Conservation (phyloP, 1,284 basidiomycete species). For the Trametes polyzona region DNA sequence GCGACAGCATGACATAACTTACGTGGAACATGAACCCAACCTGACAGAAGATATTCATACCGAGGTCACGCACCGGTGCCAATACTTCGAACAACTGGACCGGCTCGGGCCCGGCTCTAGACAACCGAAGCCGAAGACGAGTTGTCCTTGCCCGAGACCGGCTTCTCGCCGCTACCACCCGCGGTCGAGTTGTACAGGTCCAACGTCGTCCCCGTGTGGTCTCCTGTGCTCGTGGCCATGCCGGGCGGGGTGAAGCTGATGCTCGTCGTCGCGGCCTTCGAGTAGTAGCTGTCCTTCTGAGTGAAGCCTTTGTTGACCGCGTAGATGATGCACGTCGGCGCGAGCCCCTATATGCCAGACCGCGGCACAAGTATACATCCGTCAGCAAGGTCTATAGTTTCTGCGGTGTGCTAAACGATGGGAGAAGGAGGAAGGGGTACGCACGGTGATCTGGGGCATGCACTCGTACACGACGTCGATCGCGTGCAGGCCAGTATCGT, state of each 20-base stretch:
- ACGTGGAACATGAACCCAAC: too few species aligned
- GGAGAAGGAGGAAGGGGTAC: neutral
- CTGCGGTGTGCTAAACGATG: neutral
- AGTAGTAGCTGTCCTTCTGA: constrained; percentile 3
- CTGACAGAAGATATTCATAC: too few species aligned
- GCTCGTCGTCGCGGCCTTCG: neutral
- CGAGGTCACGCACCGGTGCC: too few species aligned
- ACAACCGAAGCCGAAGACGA: too few species aligned
- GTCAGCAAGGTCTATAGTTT: neutral
- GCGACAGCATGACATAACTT: too few species aligned
- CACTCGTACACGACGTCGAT: constrained; percentile 13
- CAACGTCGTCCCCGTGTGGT: neutral
- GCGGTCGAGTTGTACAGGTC: too few species aligned
- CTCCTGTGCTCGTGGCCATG: neutral
- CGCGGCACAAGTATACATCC: neutral
- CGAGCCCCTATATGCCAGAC: neutral
- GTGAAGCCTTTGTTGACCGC: constrained; percentile 5
- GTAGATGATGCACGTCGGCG: constrained; percentile 3
- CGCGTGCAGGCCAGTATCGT: constrained; percentile 12
- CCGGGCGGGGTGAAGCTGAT: neutral
- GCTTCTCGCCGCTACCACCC: too few species aligned
- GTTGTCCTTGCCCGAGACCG: too few species aligned
- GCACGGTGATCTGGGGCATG: constrained; percentile 17
- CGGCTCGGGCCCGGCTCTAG: too few species aligned
- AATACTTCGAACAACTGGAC: too few species aligned